A percentile compares a stretch with the other conserved stretches of the same genome.
These are phyloP conservation scores for Candida argentea DNA, from an alignment of 805 yeast genomes.

Conservation along the genomic window DNA sequence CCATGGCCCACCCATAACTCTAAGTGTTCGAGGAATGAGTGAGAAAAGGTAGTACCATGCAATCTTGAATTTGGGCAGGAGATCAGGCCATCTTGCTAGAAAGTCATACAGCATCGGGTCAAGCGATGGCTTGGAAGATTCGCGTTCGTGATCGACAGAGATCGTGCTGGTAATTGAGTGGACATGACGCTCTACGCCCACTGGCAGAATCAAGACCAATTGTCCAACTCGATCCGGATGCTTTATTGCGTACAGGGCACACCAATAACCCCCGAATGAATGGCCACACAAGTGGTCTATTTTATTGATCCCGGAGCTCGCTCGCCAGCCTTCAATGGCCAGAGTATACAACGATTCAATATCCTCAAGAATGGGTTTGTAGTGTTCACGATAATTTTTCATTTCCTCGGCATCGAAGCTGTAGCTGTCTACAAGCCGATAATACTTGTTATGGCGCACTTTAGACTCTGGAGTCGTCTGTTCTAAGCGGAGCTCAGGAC, in stretches of 20 bases:
- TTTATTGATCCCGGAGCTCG: conserved; percentile 33
- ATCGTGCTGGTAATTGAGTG: conserved; percentile 40
- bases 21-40: conserved; percentile 39
- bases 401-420: conserved; percentile 17
- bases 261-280: conserved; percentile 71
- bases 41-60: conserved; percentile 32
- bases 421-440: conserved; percentile 29
- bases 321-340: conserved; percentile 60
- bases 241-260: conserved; percentile 50
- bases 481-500: conserved; percentile 18
- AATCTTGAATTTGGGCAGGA: conserved; percentile 18
- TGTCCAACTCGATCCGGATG: conserved; percentile 46
- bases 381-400: conserved; percentile 20
- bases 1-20: conserved; percentile 34
- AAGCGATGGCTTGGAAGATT: conserved; percentile 22
- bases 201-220: conserved; percentile 61
- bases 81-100: conserved; percentile 36
- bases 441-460: conserved; percentile 24
- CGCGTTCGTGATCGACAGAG: conserved; percentile 2
- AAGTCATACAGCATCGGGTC: conserved; percentile 37
- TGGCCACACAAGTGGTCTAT: conserved; percentile 62
- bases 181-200: conserved; percentile 65
- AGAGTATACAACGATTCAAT: conserved; percentile 49
- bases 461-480: conserved; percentile 15
- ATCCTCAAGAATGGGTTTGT: conserved; percentile 27